Evolutionary conservation across 169 alveolate genomes (phyloP).

Genomic region (Gregarina niphandrodes): DNA sequence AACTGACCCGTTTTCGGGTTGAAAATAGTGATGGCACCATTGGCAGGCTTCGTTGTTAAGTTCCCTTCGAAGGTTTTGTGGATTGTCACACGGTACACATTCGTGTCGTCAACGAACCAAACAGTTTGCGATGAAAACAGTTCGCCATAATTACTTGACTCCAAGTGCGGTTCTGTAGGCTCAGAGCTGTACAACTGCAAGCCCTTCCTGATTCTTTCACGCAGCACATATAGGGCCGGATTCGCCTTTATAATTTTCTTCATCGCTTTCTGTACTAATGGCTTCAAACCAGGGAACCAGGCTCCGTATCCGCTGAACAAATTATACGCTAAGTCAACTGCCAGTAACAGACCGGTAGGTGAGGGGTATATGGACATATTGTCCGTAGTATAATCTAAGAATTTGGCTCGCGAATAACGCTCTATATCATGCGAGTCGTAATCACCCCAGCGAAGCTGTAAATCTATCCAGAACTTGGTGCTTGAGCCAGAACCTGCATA

Average conservation of each 20-base stretch:
- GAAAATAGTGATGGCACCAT: conserved; percentile 97
- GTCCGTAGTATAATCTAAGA: conserved; percentile 97
- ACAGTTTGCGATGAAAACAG: conserved; percentile 89
- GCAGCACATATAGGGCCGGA: conserved; percentile 94
- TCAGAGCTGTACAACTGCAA: conserved; percentile 94
- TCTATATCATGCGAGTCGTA: conserved; percentile 99
- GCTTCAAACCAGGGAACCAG: conserved; percentile 90
- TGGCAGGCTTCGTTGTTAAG: conserved; percentile 96
- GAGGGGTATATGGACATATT: conserved; percentile 92
- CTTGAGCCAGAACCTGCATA: conserved; percentile 35
- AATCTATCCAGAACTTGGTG: conserved; percentile 67
- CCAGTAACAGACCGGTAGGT: conserved; percentile 92
- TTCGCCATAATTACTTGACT: conserved; percentile 91
- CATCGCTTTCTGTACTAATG: conserved; percentile 84
- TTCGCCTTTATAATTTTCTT: conserved; percentile 55
- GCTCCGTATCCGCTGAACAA: conserved; percentile 95
- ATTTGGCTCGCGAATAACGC: conserved; percentile 94
- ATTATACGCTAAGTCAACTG: conserved; percentile 94
- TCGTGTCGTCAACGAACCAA: conserved; percentile 99
- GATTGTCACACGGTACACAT: conserved; percentile 96
- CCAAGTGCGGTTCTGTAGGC: conserved; percentile 98
- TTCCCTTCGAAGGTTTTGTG: conserved; percentile 99
- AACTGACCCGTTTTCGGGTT: conserved; percentile 97
- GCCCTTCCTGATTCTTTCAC: conserved; percentile 99
- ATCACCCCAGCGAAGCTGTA: conserved; percentile 99